Conservation (phyloP, 257 asterid genomes). For the Verbena officinalis region DNA sequence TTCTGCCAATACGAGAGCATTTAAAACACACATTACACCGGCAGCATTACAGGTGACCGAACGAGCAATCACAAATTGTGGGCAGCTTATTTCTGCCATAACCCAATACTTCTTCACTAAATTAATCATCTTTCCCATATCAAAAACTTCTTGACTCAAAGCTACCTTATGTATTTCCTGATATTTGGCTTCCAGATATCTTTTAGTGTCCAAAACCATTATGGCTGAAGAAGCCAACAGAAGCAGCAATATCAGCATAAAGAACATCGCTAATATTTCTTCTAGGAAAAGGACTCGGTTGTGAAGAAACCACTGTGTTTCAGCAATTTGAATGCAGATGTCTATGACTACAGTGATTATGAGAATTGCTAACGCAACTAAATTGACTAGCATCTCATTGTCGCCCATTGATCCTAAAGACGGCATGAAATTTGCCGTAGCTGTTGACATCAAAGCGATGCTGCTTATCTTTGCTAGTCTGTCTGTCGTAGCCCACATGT, state of each 20-base stretch:
- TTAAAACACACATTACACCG: slow-evolving; percentile 30
- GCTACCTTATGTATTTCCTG: slow-evolving; percentile 15
- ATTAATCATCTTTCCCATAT: slow-evolving; percentile 3
- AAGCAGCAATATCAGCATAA: slow-evolving; percentile 9
- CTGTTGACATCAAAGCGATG: slow-evolving; percentile 41
- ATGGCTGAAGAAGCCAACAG: slow-evolving; percentile 3
- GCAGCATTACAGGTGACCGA: slow-evolving; percentile 37
- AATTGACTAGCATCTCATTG: slow-evolving; percentile 33
- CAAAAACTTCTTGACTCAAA: not conserved
- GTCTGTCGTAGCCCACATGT: slow-evolving; percentile 34
- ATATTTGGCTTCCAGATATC: slow-evolving; percentile 1
- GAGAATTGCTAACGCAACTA: slow-evolving; percentile 39
- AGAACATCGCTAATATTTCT: not conserved
- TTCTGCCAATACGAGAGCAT: slow-evolving; percentile 33
- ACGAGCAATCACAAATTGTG: slow-evolving; percentile 53
- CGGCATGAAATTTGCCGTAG: slow-evolving; percentile 44
- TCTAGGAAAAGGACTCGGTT: not conserved
- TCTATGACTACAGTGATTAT: slow-evolving; percentile 32
- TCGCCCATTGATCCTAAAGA: slow-evolving; percentile 44
- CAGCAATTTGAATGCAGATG: slow-evolving; percentile 36
- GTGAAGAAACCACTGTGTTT: not conserved
- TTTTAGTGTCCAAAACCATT: slow-evolving; percentile 7
- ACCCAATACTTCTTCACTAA: slow-evolving; percentile 44
- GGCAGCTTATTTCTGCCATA: slow-evolving; percentile 50
- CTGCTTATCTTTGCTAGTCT: slow-evolving; percentile 50